A percentile compares a stretch with the other conserved stretches of the same genome.
Evolutionary conservation across 805 yeast species (phyloP).

Genomic region (Hanseniaspora occidentalis): DNA sequence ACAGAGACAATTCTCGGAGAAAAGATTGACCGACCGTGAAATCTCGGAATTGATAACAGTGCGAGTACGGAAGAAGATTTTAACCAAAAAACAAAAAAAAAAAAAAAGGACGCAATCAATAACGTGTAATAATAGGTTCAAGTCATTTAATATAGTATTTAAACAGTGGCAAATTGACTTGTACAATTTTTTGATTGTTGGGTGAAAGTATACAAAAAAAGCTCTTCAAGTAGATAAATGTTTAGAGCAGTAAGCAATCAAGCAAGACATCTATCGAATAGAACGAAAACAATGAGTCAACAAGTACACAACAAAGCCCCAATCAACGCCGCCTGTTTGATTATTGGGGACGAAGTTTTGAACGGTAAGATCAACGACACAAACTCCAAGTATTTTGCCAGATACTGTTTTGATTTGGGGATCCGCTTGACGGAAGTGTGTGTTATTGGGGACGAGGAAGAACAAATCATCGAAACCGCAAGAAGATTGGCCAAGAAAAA

Average conservation of each 20-base stretch:
- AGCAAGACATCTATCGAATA: not conserved
- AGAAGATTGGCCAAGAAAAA: conserved; percentile 32
- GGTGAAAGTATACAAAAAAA: not conserved
- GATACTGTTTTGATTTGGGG: conserved; percentile 54
- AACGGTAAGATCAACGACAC: conserved; percentile 78
- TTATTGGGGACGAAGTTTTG: conserved; percentile 78
- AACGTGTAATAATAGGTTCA: not conserved
- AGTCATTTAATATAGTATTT: too few relatives aligned
- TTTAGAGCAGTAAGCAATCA: not conserved
- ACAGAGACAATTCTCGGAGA: too few relatives aligned
- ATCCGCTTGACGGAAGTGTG: conserved; percentile 52
- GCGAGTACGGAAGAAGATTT: not conserved
- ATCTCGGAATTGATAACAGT: not conserved
- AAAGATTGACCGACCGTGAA: too few relatives aligned
- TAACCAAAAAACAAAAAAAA: not conserved
- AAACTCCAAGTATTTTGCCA: conserved; percentile 62
- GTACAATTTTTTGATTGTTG: not conserved
- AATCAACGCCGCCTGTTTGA: conserved; percentile 22
- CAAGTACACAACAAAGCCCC: not conserved
- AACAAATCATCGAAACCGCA: conserved; percentile 47
- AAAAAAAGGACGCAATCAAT: not conserved
- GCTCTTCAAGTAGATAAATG: not conserved
- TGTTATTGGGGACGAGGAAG: conserved; percentile 66
- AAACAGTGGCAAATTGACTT: too few relatives aligned
- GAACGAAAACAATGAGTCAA: not conserved